Base-by-base conservation (phyloP, 257 asterid species). In the Leptodermis oblonga region DNA sequence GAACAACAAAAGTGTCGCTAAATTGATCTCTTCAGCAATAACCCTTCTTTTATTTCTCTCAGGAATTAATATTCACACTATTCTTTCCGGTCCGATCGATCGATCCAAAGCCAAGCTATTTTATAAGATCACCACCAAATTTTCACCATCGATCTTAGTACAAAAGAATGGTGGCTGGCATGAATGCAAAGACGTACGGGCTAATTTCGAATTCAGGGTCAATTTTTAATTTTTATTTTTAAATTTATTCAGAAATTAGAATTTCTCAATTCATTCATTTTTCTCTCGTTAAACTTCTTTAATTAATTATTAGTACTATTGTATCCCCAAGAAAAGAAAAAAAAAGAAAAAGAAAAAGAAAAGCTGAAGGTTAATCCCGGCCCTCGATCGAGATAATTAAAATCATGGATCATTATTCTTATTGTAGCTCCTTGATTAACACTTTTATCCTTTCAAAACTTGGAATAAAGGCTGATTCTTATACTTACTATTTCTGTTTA, bases 31-130 rank as follows among this genome's bases (percentile, higher is more conserved):
- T 17, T 43, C 64, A 62, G 17, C 28, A 39, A 61, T 66, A 65
- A 78, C 71, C 82, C 59, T 75, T 31, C 70, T 58, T 58, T 59
- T 28, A 75, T 75, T 20, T 62, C 49, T 64, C 67, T 65, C 65
- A 72, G 62, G 66, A 34, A 48, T 51, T 17, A n/a, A n/a, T n/a
- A 20, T 52, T 73, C 71, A 72, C 73, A 69, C n/a, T n/a, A 74
- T 72, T 79, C 62, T 75, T 73, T 68, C 25, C 41, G 53, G 73
- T 70, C 72, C 70, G 55, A 11, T 42, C 56, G 52, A 20, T 13
- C 18, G 17, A 28, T 67, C 20, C 56, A 18, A 39, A n/a, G 34
- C 65, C 70, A 43, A 49, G 65, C 22, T 28, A 13, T n/a, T n/a
- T n/a, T n/a, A n/a, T n/a, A n/a, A n/a, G n/a, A n/a, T n/a, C n/a